phyloP scores from a whole-genome alignment of 2,329 filamentous ascomycete genomes.

The Alternaria angustiovoidea region DNA sequence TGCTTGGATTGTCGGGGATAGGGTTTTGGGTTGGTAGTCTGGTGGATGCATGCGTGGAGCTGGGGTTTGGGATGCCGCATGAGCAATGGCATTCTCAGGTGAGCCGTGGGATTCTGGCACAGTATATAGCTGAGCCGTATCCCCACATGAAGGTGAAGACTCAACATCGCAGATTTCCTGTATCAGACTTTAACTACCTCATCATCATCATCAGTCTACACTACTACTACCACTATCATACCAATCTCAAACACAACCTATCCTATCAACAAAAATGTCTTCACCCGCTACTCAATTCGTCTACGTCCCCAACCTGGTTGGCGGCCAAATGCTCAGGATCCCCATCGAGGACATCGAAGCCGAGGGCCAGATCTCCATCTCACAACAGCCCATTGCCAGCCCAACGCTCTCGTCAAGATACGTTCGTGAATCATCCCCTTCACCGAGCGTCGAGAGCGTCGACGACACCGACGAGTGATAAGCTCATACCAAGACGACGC shows the following conservation, averaged over 20 bases:
- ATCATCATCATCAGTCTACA: neutral
- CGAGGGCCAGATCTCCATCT: constrained; percentile 26
- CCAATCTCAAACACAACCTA: neutral
- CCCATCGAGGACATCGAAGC: constrained; percentile 37
- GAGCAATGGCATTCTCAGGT: constrained; percentile 8
- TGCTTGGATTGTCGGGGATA: constrained; percentile 30
- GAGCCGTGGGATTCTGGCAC: constrained; percentile 5
- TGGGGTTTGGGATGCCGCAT: constrained; percentile 21
- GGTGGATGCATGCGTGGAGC: constrained; percentile 27
- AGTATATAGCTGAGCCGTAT: constrained; percentile 16
- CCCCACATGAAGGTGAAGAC: constrained; percentile 5
- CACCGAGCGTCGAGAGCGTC: constrained; percentile 39
- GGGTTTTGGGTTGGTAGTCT: constrained; percentile 28
- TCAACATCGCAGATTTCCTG: constrained; percentile 4
- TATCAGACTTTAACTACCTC: neutral
- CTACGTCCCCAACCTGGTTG: constrained; percentile 51
- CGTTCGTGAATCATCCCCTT: constrained; percentile 36
- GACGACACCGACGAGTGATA: constrained; percentile 36
- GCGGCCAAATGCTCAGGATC: constrained; percentile 49
- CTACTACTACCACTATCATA: neutral
- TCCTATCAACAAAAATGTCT: constrained; percentile 36
- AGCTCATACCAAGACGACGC: constrained; percentile 10
- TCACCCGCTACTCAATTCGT: constrained; percentile 43
- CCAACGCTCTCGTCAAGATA: constrained; percentile 22
- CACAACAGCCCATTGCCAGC: constrained; percentile 25